These are phyloP conservation scores for Fusarium humuli DNA, from an alignment of 2,329 filamentous ascomycete species.

Conservation along the genomic window DNA sequence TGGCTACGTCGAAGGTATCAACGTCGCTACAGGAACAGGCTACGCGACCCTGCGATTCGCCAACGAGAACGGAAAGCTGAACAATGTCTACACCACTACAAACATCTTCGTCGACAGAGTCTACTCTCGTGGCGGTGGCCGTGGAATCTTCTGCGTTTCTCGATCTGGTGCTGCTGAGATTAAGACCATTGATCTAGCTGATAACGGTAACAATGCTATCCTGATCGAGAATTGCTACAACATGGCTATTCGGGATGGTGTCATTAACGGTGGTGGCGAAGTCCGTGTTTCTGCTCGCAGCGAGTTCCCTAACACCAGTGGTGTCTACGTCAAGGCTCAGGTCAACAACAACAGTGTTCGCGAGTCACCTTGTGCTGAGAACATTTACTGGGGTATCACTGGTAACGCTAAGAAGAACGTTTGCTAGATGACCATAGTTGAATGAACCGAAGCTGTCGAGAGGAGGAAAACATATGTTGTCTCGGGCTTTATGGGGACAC, in stretches of 20 bases:
- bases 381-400: constrained; percentile 62
- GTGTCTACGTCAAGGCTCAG: constrained; percentile 61
- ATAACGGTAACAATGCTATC: constrained; percentile 67
- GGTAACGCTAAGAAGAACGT: constrained; percentile 58
- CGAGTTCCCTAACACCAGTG: constrained; percentile 66
- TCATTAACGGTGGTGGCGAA: constrained; percentile 66
- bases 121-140: constrained; percentile 66
- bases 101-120: constrained; percentile 66
- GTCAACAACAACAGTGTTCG: constrained; percentile 64
- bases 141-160: constrained; percentile 69
- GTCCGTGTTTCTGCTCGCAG: constrained; percentile 63
- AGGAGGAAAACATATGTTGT: background rate
- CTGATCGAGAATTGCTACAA: constrained; percentile 72
- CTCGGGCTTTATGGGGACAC: background rate
- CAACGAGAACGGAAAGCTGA: constrained; percentile 65
- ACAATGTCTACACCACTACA: constrained; percentile 61
- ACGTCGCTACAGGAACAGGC: constrained; percentile 63
- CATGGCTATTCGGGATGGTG: constrained; percentile 62
- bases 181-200: constrained; percentile 59
- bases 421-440: constrained; percentile 46
- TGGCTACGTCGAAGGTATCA: constrained; percentile 66
- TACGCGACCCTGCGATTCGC: constrained; percentile 69
- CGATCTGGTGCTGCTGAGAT: constrained; percentile 66
- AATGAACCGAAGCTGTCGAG: background rate
- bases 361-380: constrained; percentile 66